Evolutionary conservation across 768 basidiomycete genomes (phyloP).

Genomic region (Lactarius sanguifluus): DNA sequence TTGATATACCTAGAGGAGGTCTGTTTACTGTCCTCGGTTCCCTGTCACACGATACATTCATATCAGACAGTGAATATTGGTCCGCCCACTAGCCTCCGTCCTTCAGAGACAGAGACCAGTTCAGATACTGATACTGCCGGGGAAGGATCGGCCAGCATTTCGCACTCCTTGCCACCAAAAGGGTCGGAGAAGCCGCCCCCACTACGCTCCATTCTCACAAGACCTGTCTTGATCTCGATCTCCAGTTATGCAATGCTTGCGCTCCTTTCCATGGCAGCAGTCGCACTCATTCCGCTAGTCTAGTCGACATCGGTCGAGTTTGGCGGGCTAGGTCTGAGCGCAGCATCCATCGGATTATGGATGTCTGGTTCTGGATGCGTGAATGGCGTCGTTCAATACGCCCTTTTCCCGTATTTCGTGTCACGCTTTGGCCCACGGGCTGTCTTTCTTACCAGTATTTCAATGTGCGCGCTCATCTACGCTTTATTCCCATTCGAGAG

Average conservation of each 20-base stretch:
- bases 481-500: constrained; percentile 33
- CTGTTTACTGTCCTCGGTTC: background rate
- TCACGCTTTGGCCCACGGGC: constrained; percentile 39
- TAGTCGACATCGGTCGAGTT: constrained; percentile 36
- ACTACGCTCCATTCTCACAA: constrained; percentile 35
- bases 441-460: constrained; percentile 32
- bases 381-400: constrained; percentile 41
- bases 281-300: constrained; percentile 47
- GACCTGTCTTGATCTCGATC: constrained; percentile 41
- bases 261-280: constrained; percentile 42
- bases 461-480: constrained; percentile 32
- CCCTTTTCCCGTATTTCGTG: constrained; percentile 40
- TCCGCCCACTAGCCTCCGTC: background rate
- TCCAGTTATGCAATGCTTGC: constrained; percentile 44
- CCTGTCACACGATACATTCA: background rate
- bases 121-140: background rate
- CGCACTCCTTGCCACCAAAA: background rate
- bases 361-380: constrained; percentile 39
- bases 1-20: constrained; percentile 8
- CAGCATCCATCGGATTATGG: constrained; percentile 40
- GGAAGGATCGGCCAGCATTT: background rate
- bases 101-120: background rate
- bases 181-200: constrained; percentile 23
- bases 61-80: background rate
- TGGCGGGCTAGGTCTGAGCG: constrained; percentile 36